A percentile compares a stretch with the other conserved stretches of the same genome.
phyloP scores from a whole-genome alignment of 495 filamentous ascomycete genomes.

The Trichoderma reesei region DNA sequence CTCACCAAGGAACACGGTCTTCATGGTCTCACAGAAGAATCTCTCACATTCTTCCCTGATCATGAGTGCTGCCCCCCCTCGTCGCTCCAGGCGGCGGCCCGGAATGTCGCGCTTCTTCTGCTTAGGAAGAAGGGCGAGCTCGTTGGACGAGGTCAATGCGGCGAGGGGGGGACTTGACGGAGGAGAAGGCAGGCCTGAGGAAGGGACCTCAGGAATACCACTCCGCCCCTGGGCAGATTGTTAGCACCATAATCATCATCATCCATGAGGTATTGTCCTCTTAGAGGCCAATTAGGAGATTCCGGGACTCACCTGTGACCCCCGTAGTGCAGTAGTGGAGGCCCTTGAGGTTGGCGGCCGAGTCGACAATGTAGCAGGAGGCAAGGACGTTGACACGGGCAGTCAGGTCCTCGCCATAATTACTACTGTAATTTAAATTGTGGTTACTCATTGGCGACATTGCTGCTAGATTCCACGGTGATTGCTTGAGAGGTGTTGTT shows the following conservation, averaged over 20 bases:
- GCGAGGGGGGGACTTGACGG: constrained; percentile 76
- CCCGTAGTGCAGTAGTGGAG: constrained; percentile 90
- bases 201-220: constrained; percentile 96
- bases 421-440: constrained; percentile 63
- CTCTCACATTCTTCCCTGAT: constrained; percentile 99
- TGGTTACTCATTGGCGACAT: constrained; percentile 56
- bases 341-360: constrained; percentile 46
- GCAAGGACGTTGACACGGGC: constrained; percentile 62
- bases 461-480: constrained; percentile 13
- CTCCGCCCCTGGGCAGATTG: constrained; percentile 56
- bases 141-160: constrained; percentile 49
- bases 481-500: neutral
- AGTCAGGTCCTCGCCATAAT: constrained; percentile 49
- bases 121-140: constrained; percentile 48
- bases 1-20: constrained; percentile 91
- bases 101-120: constrained; percentile 24
- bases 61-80: constrained; percentile 84
- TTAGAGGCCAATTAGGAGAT: too few species aligned
- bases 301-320: neutral
- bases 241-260: neutral
- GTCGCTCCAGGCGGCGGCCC: constrained; percentile 37
- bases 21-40: constrained; percentile 94
- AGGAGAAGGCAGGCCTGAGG: constrained; percentile 61
- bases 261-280: too few species aligned
- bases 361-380: constrained; percentile 70